A percentile compares a stretch with the other conserved stretches of the same genome.
Evolutionary conservation across 2,329 filamentous ascomycete genomes (phyloP).

Genomic region (Thermothelomyces thermophilus): DNA sequence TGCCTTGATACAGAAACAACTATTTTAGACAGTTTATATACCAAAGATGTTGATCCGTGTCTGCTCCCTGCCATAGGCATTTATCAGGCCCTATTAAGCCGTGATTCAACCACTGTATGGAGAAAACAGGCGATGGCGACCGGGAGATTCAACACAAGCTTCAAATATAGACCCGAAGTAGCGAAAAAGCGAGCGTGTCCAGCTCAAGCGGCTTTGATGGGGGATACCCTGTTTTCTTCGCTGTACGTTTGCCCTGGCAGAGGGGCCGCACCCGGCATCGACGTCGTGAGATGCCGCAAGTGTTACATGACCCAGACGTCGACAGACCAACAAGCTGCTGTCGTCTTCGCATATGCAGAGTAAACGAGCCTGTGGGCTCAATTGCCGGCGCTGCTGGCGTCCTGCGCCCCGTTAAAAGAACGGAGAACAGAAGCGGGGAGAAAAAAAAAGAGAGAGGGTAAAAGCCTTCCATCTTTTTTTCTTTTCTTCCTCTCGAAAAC

Average conservation of each 20-base stretch:
- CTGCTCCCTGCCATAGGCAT: neutral
- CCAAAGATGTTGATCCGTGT: slow-evolving; percentile 4
- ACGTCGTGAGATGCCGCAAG: neutral
- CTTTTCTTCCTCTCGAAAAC: neutral
- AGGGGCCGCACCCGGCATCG: too few relatives aligned
- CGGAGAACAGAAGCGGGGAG: too few relatives aligned
- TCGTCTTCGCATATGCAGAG: neutral
- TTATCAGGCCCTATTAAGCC: slow-evolving; percentile 7
- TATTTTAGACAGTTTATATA: slow-evolving; percentile 11
- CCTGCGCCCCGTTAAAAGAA: slow-evolving; percentile 1
- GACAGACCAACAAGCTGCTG: neutral
- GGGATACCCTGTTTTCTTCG: neutral
- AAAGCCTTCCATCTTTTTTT: too few relatives aligned
- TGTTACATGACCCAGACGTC: neutral
- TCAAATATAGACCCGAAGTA: neutral
- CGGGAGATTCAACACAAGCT: neutral
- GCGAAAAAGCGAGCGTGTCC: neutral
- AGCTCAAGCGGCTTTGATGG: neutral
- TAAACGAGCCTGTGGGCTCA: neutral
- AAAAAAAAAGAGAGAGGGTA: too few relatives aligned
- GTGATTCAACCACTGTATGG: neutral
- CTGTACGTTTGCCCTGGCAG: neutral
- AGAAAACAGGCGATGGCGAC: neutral
- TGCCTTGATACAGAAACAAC: slow-evolving; percentile 6
- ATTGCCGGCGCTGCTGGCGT: slow-evolving; percentile 17